Percentiles rank a stretch among this genome's conserved stretches.
These are phyloP conservation scores for Pittosporum tobira DNA, from an alignment of 129 eudicot species.

Conservation along the genomic window DNA sequence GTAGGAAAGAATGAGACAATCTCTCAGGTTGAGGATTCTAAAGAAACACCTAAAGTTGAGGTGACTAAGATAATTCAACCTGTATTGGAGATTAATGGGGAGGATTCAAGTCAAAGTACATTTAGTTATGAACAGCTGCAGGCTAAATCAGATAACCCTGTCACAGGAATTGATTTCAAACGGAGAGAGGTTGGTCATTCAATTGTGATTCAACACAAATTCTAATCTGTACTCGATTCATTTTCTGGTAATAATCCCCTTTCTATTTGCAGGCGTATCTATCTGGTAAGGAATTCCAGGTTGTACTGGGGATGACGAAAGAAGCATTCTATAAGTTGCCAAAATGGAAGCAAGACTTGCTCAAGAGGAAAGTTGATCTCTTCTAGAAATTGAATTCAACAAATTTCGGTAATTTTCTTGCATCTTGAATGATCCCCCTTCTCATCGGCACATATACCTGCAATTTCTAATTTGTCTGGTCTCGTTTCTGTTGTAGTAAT, in stretches of 20 bases:
- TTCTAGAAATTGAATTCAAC: slow-evolving; percentile 33
- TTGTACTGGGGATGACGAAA: slow-evolving; percentile 44
- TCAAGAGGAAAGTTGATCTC: slow-evolving; percentile 71
- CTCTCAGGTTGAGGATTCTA: slow-evolving; percentile 31
- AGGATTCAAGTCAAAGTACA: slow-evolving; percentile 52
- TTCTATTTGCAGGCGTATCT: slow-evolving; percentile 52
- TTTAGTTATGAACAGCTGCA: slow-evolving; percentile 60
- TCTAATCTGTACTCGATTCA: not conserved
- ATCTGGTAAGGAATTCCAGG: slow-evolving; percentile 52
- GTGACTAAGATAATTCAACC: slow-evolving; percentile 25
- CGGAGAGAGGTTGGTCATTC: slow-evolving; percentile 60
- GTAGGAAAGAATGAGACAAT: slow-evolving; percentile 33
- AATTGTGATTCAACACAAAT: not conserved
- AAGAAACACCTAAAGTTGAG: slow-evolving; percentile 24
- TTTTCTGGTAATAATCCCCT: not conserved
- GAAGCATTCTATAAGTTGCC: slow-evolving; percentile 65
- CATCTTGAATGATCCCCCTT: too few relatives aligned
- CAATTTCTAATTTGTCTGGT: slow-evolving; percentile 10
- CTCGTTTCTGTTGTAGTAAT: slow-evolving; percentile 11
- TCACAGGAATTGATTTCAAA: slow-evolving; percentile 71
- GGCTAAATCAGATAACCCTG: slow-evolving; percentile 77
- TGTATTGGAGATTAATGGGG: slow-evolving; percentile 38
- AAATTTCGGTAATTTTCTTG: slow-evolving; percentile 16
- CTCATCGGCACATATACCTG: too few relatives aligned
- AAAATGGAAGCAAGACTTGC: slow-evolving; percentile 84